Evolutionary conservation across 306 rosid genomes (phyloP).

Genomic region (Ziziphus jujuba): DNA sequence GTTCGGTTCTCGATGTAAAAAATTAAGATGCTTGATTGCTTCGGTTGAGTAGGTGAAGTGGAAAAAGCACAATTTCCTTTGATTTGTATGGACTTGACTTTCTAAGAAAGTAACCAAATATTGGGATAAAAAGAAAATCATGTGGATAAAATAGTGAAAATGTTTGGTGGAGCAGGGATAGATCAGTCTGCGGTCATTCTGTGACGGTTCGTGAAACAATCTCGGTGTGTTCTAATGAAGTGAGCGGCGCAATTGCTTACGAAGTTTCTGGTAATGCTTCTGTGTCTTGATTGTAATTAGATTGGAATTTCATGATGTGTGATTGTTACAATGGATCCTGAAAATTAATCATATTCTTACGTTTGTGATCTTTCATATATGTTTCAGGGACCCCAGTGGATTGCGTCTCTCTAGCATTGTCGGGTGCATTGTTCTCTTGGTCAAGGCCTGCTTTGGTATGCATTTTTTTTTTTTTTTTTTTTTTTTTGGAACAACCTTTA

Average conservation of each 20-base stretch:
- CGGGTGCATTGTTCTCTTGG: slow-evolving; percentile 60
- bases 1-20: slow-evolving; percentile 1
- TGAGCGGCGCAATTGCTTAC: slow-evolving; percentile 43
- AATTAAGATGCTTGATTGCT: background rate
- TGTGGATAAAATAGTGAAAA: background rate
- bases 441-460: slow-evolving; percentile 51
- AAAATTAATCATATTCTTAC: background rate
- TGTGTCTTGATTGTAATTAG: background rate
- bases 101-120: background rate
- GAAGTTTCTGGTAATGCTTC: slow-evolving; percentile 44
- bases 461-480: background rate
- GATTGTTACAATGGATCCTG: background rate
- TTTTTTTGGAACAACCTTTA: no score
- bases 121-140: no score
- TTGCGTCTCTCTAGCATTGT: slow-evolving; percentile 58
- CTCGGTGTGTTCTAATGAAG: slow-evolving; percentile 38
- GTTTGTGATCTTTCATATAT: background rate
- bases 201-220: slow-evolving; percentile 47
- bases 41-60: no score
- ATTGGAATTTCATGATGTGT: background rate
- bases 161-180: slow-evolving; percentile 34
- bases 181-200: slow-evolving; percentile 49
- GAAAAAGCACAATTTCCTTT: no score
- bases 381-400: slow-evolving; percentile 52
- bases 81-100: background rate